Evolutionary conservation across 305 asterid species (phyloP).

Genomic region (Plantago rigida): DNA sequence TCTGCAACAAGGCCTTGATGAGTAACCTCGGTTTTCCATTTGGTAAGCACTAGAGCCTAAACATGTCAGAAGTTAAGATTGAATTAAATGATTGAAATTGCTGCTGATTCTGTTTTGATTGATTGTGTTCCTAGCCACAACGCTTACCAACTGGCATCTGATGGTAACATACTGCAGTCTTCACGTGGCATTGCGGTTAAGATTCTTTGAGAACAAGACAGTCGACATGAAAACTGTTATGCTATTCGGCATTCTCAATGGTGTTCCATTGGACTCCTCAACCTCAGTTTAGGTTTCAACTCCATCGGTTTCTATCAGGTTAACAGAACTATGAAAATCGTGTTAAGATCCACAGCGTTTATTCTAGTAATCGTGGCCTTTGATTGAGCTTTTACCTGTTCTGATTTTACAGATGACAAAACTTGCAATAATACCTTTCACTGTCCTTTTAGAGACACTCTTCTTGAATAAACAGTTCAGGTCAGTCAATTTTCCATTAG

Average conservation of each 20-base stretch:
- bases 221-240: constrained; percentile 57
- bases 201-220: constrained; percentile 70
- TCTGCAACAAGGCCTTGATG: constrained; percentile 93
- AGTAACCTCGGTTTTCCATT: constrained; percentile 85
- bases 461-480: constrained; percentile 79
- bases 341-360: too few species aligned
- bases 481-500: constrained; percentile 24
- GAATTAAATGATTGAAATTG: background rate
- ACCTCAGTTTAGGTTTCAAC: constrained; percentile 82
- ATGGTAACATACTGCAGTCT: constrained; percentile 88
- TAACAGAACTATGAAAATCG: background rate
- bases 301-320: constrained; percentile 95
- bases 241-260: constrained; percentile 66
- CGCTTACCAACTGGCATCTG: constrained; percentile 88
- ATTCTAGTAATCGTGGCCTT: too few species aligned
- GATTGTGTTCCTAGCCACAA: constrained; percentile 45
- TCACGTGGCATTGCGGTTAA: constrained; percentile 60
- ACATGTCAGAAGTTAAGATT: background rate
- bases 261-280: constrained; percentile 84
- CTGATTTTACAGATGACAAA: constrained; percentile 69
- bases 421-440: constrained; percentile 88
- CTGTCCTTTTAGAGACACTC: constrained; percentile 65
- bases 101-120: background rate
- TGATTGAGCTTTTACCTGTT: background rate
- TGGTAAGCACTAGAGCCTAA: constrained; percentile 35